Conservation (phyloP, 1,284 basidiomycete genomes). For the Kwoniella shivajii region DNA sequence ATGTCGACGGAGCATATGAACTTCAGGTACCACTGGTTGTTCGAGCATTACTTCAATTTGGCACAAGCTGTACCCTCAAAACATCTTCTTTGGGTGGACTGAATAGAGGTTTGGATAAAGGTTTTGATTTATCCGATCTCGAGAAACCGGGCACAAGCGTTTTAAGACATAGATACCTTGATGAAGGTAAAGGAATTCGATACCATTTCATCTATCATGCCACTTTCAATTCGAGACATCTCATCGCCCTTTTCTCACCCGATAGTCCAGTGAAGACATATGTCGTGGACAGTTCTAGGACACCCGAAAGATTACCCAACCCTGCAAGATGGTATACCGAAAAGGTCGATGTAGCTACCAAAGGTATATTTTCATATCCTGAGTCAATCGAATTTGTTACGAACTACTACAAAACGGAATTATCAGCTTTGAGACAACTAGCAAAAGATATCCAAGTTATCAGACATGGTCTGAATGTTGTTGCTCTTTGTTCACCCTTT, state of each 20-base stretch:
- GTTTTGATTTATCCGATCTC: constrained; percentile 84
- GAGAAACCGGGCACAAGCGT: constrained; percentile 65
- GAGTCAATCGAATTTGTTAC: constrained; percentile 69
- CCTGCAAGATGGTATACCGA: constrained; percentile 72
- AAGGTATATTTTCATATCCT: constrained; percentile 67
- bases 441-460: constrained; percentile 78
- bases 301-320: constrained; percentile 77
- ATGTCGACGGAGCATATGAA: constrained; percentile 95
- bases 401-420: constrained; percentile 75
- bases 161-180: constrained; percentile 72
- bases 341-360: constrained; percentile 59
- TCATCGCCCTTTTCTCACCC: constrained; percentile 87
- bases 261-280: constrained; percentile 75
- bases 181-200: constrained; percentile 70
- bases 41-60: constrained; percentile 81
- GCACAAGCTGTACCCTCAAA: constrained; percentile 75
- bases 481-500: constrained; percentile 85
- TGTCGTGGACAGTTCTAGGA: constrained; percentile 84
- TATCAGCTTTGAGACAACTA: constrained; percentile 80
- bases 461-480: constrained; percentile 63
- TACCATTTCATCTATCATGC: constrained; percentile 94
- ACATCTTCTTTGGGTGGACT: constrained; percentile 69
- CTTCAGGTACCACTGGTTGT: constrained; percentile 84
- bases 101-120: constrained; percentile 78
- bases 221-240: constrained; percentile 73